These are phyloP conservation scores for Hansfordia pulvinata DNA, from an alignment of 2,329 filamentous ascomycete genomes.

Conservation along the genomic window DNA sequence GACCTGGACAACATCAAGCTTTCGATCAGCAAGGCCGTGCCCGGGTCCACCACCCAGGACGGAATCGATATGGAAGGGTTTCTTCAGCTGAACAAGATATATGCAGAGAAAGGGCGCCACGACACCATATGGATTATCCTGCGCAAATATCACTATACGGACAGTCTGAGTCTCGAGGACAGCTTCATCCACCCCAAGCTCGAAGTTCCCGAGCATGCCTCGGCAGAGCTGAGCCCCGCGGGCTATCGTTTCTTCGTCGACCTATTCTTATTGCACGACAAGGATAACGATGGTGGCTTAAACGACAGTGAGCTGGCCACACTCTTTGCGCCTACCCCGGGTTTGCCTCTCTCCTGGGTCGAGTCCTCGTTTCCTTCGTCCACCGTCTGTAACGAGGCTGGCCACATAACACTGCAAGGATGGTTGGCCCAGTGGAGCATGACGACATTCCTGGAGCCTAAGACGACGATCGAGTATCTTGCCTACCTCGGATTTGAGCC, in stretches of 20 bases:
- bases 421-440: conserved; percentile 99
- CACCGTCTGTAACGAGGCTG: conserved; percentile 88
- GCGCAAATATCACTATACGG: conserved; percentile 89
- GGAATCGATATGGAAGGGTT: conserved; percentile 80
- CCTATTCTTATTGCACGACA: conserved; percentile 86
- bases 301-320: conserved; percentile 76
- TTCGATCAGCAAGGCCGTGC: conserved; percentile 59
- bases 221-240: conserved; percentile 82
- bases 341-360: conserved; percentile 73
- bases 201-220: conserved; percentile 83
- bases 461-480: conserved; percentile 88
- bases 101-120: conserved; percentile 92
- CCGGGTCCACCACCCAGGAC: conserved; percentile 45
- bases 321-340: conserved; percentile 86
- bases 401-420: conserved; percentile 88
- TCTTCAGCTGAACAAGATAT: conserved; percentile 83
- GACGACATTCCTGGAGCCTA: conserved; percentile 94
- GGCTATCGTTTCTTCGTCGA: conserved; percentile 98
- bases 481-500: conserved; percentile 93
- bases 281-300: conserved; percentile 91
- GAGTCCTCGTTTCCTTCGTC: conserved; percentile 85
- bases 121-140: conserved; percentile 98
- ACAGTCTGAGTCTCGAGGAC: conserved; percentile 84
- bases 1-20: conserved; percentile 87
- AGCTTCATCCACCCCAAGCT: conserved; percentile 87